phyloP scores from a whole-genome alignment of 2,329 filamentous ascomycete species.

The Venturiaceae sp. region DNA sequence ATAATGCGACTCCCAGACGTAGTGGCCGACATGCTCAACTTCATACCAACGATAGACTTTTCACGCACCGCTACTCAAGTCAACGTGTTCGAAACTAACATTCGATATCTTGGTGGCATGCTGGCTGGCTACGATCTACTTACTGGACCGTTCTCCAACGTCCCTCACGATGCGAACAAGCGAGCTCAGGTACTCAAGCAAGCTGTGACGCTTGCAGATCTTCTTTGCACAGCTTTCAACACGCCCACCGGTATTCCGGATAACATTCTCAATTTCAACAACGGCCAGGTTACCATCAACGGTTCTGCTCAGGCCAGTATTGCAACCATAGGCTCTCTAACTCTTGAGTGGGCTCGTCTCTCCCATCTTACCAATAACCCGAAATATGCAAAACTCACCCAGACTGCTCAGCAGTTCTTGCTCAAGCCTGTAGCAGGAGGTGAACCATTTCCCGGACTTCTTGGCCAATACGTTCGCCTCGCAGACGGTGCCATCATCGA shows the following conservation, averaged over 20 bases:
- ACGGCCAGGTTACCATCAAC: constrained; percentile 20
- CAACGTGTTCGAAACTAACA: constrained; percentile 83
- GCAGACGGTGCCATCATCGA: constrained; percentile 58
- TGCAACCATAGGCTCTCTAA: constrained; percentile 66
- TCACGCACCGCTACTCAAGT: constrained; percentile 46
- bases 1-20: constrained; percentile 63
- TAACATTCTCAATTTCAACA: constrained; percentile 50
- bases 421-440: constrained; percentile 49
- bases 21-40: constrained; percentile 60
- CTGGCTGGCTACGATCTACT: constrained; percentile 69
- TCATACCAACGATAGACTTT: constrained; percentile 56
- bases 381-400: constrained; percentile 56
- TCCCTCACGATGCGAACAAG: constrained; percentile 18
- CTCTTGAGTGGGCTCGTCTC: constrained; percentile 76
- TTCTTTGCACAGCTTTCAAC: constrained; percentile 67
- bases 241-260: constrained; percentile 66
- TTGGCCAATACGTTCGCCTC: constrained; percentile 60
- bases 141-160: constrained; percentile 50
- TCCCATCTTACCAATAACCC: constrained; percentile 62
- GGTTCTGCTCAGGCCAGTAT: constrained; percentile 48
- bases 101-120: constrained; percentile 75
- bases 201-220: constrained; percentile 58
- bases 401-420: constrained; percentile 62
- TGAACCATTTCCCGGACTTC: constrained; percentile 68
- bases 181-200: constrained; percentile 56